Conservation (phyloP, 1,139 yeast species). For the Blastobotrys ciferrii region DNA sequence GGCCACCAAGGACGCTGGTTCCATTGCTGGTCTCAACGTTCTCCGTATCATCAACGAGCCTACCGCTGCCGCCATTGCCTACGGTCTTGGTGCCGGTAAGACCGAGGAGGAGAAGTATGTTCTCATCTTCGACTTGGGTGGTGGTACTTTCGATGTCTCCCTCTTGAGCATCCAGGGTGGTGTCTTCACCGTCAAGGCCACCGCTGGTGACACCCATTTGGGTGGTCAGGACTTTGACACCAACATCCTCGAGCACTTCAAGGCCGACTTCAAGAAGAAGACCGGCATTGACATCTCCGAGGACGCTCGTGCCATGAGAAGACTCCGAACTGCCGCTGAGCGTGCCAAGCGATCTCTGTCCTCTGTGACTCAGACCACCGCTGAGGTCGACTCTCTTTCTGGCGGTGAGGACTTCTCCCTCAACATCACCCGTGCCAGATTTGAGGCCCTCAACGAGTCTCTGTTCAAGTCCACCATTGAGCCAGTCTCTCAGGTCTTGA, state of each 20-base stretch:
- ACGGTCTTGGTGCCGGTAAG: constrained; percentile 95
- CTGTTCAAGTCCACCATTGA: constrained; percentile 81
- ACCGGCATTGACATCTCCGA: constrained; percentile 69
- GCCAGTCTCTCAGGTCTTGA: constrained; percentile 83
- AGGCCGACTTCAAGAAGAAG: constrained; percentile 82
- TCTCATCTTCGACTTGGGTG: constrained; percentile 92
- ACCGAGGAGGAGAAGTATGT: constrained; percentile 78
- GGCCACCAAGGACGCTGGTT: constrained; percentile 98
- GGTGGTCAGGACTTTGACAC: constrained; percentile 51
- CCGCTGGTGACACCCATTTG: constrained; percentile 93
- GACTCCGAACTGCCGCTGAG: constrained; percentile 89
- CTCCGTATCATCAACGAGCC: constrained; percentile 97
- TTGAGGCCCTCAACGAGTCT: constrained; percentile 82
- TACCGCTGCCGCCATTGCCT: constrained; percentile 97
- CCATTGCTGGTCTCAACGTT: constrained; percentile 95
- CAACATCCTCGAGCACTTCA: constrained; percentile 75
- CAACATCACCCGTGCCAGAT: constrained; percentile 85
- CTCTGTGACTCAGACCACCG: constrained; percentile 80
- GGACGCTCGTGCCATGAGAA: constrained; percentile 81
- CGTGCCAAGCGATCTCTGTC: constrained; percentile 90
- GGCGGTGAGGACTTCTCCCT: constrained; percentile 82
- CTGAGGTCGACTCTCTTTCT: constrained; percentile 78
- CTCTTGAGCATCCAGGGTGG: constrained; percentile 53
- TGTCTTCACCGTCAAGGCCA: constrained; percentile 93
- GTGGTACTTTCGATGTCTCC: constrained; percentile 98